A percentile compares a stretch with the other conserved stretches of the same genome.
Conservation (phyloP, 1,139 yeast species). For the Yamadazyma oceani region DNA sequence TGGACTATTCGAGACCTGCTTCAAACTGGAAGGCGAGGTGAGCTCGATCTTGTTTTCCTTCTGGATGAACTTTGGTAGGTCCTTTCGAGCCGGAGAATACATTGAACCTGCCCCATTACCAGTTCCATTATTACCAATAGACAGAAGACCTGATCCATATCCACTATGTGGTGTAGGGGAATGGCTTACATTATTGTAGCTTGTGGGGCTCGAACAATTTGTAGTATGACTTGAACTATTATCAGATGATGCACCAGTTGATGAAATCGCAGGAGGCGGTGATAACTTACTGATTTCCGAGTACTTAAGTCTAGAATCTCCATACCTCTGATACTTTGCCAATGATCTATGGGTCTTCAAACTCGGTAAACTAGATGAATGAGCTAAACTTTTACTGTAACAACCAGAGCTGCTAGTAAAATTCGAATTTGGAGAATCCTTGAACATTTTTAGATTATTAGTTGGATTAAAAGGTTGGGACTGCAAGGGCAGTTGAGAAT, state of each 20-base stretch:
- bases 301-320: conserved; percentile 14
- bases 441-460: not conserved
- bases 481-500: not conserved
- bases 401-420: not conserved
- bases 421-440: conserved; percentile 4
- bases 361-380: conserved; percentile 41
- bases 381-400: conserved; percentile 27
- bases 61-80: conserved; percentile 6
- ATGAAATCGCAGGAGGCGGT: conserved; percentile 15
- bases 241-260: not conserved
- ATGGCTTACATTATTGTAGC: not conserved
- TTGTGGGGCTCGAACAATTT: conserved; percentile 1
- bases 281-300: conserved; percentile 11
- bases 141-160: not conserved
- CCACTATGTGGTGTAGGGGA: not conserved
- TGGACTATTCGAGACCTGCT: conserved; percentile 26
- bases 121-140: not conserved
- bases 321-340: conserved; percentile 12
- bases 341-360: conserved; percentile 12
- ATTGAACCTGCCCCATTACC: not conserved
- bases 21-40: conserved; percentile 10
- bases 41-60: conserved; percentile 11
- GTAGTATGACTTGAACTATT: not conserved
- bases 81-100: conserved; percentile 3
- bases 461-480: not conserved